Conservation (phyloP, 768 basidiomycete genomes). For the Nidularia pulvinata region DNA sequence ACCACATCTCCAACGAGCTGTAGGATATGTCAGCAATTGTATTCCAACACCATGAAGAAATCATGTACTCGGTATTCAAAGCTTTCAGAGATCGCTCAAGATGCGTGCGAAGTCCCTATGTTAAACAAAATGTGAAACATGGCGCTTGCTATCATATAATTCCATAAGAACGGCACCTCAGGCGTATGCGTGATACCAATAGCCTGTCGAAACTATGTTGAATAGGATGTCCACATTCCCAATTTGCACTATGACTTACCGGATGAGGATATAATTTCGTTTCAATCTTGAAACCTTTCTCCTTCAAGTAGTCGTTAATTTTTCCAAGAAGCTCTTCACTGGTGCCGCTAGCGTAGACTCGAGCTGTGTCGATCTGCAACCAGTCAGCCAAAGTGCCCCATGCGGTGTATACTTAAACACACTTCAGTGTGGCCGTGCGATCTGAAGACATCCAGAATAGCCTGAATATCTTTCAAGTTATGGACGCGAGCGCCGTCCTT, state of each 20-base stretch:
- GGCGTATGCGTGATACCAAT: slow-evolving; percentile 21
- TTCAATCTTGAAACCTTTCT: slow-evolving; percentile 51
- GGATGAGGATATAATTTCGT: slow-evolving; percentile 55
- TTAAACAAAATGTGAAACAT: no score
- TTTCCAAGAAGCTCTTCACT: slow-evolving; percentile 57
- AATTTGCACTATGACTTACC: no score
- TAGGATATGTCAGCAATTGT: slow-evolving; percentile 13
- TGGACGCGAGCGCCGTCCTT: slow-evolving; percentile 49
- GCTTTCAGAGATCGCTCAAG: slow-evolving; percentile 43
- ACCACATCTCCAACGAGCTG: slow-evolving; percentile 49
- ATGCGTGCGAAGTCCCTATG: slow-evolving; percentile 41
- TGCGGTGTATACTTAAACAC: slow-evolving; percentile 19
- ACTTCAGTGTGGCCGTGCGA: slow-evolving; percentile 55
- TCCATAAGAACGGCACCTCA: slow-evolving; percentile 14
- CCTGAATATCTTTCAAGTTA: slow-evolving; percentile 43
- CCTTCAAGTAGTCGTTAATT: slow-evolving; percentile 20
- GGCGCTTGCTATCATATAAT: background rate
- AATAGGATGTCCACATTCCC: background rate
- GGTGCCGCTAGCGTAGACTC: slow-evolving; percentile 50
- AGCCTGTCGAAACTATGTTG: background rate
- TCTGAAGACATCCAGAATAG: slow-evolving; percentile 53
- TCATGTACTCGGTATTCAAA: slow-evolving; percentile 42
- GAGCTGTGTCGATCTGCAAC: slow-evolving; percentile 46
- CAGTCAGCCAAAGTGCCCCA: slow-evolving; percentile 11
- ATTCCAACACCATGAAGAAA: background rate